These are phyloP conservation scores for Asterionellopsis glacialis DNA, from an alignment of 108 stramenopile species.

Conservation along the genomic window DNA sequence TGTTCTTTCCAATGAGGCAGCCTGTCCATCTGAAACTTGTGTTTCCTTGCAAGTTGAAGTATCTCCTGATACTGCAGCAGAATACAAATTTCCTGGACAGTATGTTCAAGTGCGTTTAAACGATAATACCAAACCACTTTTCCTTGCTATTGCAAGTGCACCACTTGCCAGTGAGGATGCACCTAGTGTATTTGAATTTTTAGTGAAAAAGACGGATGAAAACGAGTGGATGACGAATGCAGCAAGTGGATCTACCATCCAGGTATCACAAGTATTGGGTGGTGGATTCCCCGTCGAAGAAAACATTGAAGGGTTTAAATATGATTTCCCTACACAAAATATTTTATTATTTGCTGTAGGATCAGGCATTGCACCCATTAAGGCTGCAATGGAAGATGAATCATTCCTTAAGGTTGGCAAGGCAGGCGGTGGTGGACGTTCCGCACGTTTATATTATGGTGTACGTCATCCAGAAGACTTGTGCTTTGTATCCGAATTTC, in stretches of 20 bases:
- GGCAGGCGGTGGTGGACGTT: constrained; percentile 48
- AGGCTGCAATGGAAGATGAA: constrained; percentile 83
- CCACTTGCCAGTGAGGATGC: constrained; percentile 45
- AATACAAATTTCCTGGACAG: constrained; percentile 71
- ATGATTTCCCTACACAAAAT: constrained; percentile 90
- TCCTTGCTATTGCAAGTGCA: constrained; percentile 78
- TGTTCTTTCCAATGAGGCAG: constrained; percentile 31
- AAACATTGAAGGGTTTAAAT: constrained; percentile 81
- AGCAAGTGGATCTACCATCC: constrained; percentile 33
- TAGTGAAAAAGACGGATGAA: constrained; percentile 83
- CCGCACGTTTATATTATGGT: constrained; percentile 84
- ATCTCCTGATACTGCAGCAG: constrained; percentile 41
- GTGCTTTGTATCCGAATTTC: constrained; percentile 74
- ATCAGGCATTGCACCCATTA: constrained; percentile 89
- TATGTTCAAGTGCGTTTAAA: constrained; percentile 69
- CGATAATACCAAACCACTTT: constrained; percentile 65
- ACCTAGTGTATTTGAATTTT: constrained; percentile 70
- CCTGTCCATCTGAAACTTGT: constrained; percentile 64
- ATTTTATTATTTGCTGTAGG: constrained; percentile 82
- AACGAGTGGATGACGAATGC: constrained; percentile 67
- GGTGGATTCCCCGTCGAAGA: constrained; percentile 82
- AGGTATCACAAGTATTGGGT: constrained; percentile 85
- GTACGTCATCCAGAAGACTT: constrained; percentile 66
- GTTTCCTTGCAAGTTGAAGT: constrained; percentile 51
- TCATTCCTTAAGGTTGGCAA: constrained; percentile 14